Evolutionary conservation across 306 rosid genomes (phyloP).

Genomic region (Styphnolobium japonicum): DNA sequence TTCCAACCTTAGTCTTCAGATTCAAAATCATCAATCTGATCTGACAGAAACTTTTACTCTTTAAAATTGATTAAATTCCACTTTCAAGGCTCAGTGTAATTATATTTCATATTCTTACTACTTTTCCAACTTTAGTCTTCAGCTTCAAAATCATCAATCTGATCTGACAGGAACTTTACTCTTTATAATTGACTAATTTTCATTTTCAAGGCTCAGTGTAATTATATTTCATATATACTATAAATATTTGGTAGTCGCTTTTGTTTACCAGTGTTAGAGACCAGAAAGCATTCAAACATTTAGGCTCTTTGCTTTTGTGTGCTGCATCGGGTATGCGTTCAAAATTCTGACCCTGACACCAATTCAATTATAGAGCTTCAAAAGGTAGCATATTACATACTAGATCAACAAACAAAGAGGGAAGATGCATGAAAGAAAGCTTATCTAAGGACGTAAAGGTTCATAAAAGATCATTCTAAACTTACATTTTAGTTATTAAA

Average conservation of each 20-base stretch:
- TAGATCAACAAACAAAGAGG: neutral
- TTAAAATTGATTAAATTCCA: neutral
- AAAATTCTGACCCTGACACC: neutral
- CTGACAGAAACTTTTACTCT: neutral
- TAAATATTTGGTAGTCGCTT: neutral
- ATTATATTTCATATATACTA: neutral
- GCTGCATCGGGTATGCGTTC: neutral
- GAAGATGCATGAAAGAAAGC: neutral
- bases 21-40: no score
- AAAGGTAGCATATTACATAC: neutral
- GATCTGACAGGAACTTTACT: neutral
- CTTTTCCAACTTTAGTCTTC: no score
- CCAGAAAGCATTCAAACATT: neutral
- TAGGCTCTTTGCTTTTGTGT: neutral
- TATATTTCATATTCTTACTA: no score
- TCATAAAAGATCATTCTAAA: neutral
- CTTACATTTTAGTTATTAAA: neutral
- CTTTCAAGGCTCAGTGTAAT: no score
- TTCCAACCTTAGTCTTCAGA: no score
- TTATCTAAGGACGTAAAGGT: neutral
- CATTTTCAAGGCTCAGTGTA: neutral
- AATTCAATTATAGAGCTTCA: neutral
- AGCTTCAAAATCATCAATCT: no score
- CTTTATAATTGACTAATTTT: neutral
- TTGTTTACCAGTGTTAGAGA: neutral